Base-by-base conservation (phyloP, 2,329 filamentous ascomycete species). In the Metarhizium album region DNA sequence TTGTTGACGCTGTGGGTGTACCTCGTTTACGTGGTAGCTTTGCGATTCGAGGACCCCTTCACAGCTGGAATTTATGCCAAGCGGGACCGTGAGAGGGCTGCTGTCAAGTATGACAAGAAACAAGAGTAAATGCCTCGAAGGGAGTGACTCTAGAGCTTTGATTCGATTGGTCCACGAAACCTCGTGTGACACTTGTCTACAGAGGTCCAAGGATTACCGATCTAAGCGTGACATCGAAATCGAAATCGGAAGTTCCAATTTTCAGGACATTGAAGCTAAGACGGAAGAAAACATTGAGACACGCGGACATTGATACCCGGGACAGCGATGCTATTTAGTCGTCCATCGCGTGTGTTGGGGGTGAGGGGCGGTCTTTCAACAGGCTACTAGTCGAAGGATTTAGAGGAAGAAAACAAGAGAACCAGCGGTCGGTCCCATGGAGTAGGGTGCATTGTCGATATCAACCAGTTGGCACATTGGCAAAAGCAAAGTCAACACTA, bases 61-160 rank as follows among this genome's bases (percentile, higher is more conserved):
- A 98, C 93, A 6, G 81, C 82, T 3, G 87, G 79, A 57, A 98
- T 98, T 63, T 98, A 97, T 68, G 86, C 84, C 58, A 94, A 93
- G 81, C 78, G 87, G 54, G 86, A 90, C 52, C 70, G 70, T 52
- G 74, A 80, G 64, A 72, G 75, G 56, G 75, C 73, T 29, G 71
- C 67, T 46, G 65, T 60, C 48, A 63, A 68, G 42, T 67, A 70
- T 51, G 67, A 66, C 59, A 79, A 79, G 71, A 80, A 80, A 69
- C 65, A 70, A 57, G 72, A 71, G 56, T 79, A 66, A 70, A 54
- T 27, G 8, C 13, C 8, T 29, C 31, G 14, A 50, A 27, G 4
- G 18, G 23, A n/a, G 18, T 20, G 18, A 40, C 24, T 29, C 38
- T 45, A 47, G 42, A n/a, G 45, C 29, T 38, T 11, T 43, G 40